Conservation (phyloP, 2,329 filamentous ascomycete genomes). For the Periconia digitata region DNA sequence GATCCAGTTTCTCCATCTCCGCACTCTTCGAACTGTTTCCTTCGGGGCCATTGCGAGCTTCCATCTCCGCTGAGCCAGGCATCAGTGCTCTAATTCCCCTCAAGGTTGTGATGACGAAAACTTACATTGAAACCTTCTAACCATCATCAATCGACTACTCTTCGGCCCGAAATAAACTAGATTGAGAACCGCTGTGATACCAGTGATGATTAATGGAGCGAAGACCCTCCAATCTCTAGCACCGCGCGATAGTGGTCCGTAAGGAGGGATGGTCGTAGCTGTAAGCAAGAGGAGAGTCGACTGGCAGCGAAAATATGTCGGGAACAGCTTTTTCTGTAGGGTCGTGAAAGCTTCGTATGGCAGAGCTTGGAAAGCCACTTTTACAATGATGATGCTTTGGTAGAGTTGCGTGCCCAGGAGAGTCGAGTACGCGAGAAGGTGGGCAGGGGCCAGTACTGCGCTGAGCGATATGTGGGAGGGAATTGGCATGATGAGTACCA, state of each 20-base stretch:
- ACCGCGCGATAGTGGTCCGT: constrained; percentile 31
- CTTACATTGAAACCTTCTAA: constrained; percentile 35
- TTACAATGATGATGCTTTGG: constrained; percentile 46
- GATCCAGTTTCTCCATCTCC: constrained; percentile 30
- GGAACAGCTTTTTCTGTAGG: constrained; percentile 46
- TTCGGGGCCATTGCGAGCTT: constrained; percentile 12
- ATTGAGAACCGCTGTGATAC: constrained; percentile 39
- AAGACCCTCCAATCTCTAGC: constrained; percentile 18
- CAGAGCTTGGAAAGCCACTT: constrained; percentile 40
- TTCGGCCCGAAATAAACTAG: constrained; percentile 40
- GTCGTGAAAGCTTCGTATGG: constrained; percentile 42
- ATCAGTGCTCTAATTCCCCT: constrained; percentile 3
- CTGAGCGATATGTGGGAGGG: constrained; percentile 2
- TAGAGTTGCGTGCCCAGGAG: constrained; percentile 45
- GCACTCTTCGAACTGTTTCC: constrained; percentile 5
- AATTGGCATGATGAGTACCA: constrained; percentile 7
- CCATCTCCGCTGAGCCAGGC: constrained; percentile 18
- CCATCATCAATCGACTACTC: constrained; percentile 37
- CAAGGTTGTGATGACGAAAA: not conserved
- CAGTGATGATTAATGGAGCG: constrained; percentile 33
- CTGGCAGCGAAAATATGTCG: constrained; percentile 44
- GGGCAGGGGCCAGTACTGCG: constrained; percentile 28
- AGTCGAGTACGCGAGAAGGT: constrained; percentile 44
- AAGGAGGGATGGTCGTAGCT: constrained; percentile 36
- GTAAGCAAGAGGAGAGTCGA: constrained; percentile 39